phyloP scores from a whole-genome alignment of 306 rosid genomes.

The Purshia tridentata region DNA sequence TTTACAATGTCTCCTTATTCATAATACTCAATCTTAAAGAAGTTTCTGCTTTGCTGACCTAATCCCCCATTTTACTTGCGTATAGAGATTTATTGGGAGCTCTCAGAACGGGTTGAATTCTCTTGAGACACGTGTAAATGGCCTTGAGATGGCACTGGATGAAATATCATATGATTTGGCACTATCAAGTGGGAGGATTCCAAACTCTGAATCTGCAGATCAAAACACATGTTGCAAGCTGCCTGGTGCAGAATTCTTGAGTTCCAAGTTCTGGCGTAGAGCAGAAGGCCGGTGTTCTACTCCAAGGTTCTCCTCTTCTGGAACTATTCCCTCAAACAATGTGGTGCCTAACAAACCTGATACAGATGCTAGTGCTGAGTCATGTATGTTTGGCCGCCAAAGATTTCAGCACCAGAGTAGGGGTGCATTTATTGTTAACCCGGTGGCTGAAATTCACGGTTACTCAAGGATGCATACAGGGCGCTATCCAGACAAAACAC shows the following conservation, averaged over 20 bases:
- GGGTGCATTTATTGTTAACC: slow-evolving; percentile 40
- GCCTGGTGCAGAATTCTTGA: slow-evolving; percentile 90
- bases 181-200: slow-evolving; percentile 62
- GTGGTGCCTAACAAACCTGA: slow-evolving; percentile 32
- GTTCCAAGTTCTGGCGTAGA: slow-evolving; percentile 90
- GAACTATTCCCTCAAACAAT: slow-evolving; percentile 40
- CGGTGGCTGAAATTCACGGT: slow-evolving; percentile 37
- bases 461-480: slow-evolving; percentile 36
- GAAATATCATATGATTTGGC: slow-evolving; percentile 88
- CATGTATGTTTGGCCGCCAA: slow-evolving; percentile 32
- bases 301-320: slow-evolving; percentile 50
- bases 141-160: slow-evolving; percentile 85
- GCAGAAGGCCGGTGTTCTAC: slow-evolving; percentile 62
- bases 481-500: slow-evolving; percentile 31
- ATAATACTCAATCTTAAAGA: background rate
- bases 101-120: slow-evolving; percentile 85
- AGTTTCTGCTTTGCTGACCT: slow-evolving; percentile 24
- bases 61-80: slow-evolving; percentile 22
- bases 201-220: slow-evolving; percentile 44
- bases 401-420: slow-evolving; percentile 49
- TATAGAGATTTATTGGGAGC: slow-evolving; percentile 90
- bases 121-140: slow-evolving; percentile 85
- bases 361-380: slow-evolving; percentile 42
- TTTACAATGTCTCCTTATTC: background rate
- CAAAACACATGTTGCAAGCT: slow-evolving; percentile 80